Conservation (phyloP, 2,329 filamentous ascomycete species). For the Pseudogymnoascus pannorum region DNA sequence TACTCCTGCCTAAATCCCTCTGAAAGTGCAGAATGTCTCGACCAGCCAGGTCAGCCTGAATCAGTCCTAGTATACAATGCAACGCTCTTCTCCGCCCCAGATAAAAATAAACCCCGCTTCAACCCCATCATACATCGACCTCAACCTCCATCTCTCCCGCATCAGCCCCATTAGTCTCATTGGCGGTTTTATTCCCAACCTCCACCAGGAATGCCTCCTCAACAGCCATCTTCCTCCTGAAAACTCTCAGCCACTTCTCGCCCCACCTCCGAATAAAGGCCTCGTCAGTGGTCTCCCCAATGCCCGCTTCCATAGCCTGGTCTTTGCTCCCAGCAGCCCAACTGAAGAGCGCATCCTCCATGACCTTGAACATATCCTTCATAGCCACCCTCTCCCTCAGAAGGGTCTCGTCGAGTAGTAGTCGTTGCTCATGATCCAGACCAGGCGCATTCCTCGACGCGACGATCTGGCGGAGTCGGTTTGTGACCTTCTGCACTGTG, state of each 20-base stretch:
- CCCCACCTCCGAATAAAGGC: conserved; percentile 72
- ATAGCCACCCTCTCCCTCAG: conserved; percentile 65
- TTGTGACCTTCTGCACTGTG: conserved; percentile 85
- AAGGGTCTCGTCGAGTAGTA: conserved; percentile 53
- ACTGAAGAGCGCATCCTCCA: conserved; percentile 68
- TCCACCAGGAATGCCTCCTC: conserved; percentile 63
- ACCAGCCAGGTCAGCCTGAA: conserved; percentile 9
- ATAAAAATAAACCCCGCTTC: conserved; percentile 17
- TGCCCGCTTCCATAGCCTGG: conserved; percentile 60
- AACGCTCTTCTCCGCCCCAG: background rate
- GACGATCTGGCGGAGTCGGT: conserved; percentile 75
- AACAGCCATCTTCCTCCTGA: conserved; percentile 71
- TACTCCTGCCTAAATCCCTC: background rate
- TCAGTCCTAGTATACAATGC: conserved; percentile 7
- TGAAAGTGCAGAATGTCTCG: conserved; percentile 3
- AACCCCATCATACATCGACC: conserved; percentile 6
- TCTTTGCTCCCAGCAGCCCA: conserved; percentile 71
- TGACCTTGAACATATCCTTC: conserved; percentile 69
- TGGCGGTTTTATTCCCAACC: conserved; percentile 24
- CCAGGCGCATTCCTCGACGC: conserved; percentile 51
- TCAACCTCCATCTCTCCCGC: conserved; percentile 11
- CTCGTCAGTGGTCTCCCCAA: conserved; percentile 51
- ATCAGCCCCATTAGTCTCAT: conserved; percentile 13
- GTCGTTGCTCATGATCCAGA: conserved; percentile 42
- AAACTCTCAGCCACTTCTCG: conserved; percentile 77